These are phyloP conservation scores for Penicillium arizonense DNA, from an alignment of 495 filamentous ascomycete species.

Conservation along the genomic window DNA sequence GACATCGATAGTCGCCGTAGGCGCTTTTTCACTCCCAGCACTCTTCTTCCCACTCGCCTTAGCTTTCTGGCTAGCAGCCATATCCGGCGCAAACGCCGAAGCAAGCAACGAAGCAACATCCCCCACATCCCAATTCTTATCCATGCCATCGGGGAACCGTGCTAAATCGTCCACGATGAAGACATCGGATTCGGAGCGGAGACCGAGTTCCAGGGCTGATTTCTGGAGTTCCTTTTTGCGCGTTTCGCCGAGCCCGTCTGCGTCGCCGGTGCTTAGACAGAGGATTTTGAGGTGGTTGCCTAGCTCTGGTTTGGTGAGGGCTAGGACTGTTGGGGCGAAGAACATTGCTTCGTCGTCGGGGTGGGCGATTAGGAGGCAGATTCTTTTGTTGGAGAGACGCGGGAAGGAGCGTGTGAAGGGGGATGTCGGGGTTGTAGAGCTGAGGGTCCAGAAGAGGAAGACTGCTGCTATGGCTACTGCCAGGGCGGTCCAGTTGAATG, in stretches of 20 bases:
- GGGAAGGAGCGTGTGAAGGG: conserved; percentile 68
- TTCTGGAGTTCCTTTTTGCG: conserved; percentile 80
- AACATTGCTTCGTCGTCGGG: conserved; percentile 99
- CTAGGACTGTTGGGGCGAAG: conserved; percentile 84
- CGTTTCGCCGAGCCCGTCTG: conserved; percentile 79
- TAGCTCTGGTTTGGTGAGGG: conserved; percentile 67
- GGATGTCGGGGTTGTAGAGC: conserved; percentile 50
- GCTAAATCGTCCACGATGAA: conserved; percentile 74
- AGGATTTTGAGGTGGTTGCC: conserved; percentile 92
- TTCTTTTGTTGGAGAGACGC: conserved; percentile 70
- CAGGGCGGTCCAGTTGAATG: conserved; percentile 28
- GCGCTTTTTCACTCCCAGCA: conserved; percentile 25
- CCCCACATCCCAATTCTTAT: conserved; percentile 63
- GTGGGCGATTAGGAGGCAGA: conserved; percentile 91
- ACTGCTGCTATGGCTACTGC: conserved; percentile 34
- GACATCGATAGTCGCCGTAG: conserved; percentile 67
- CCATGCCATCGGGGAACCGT: conserved; percentile 87
- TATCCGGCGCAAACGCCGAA: conserved; percentile 64
- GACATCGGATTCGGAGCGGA: conserved; percentile 71
- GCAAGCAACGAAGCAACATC: conserved; percentile 68
- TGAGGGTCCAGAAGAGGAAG: conserved; percentile 48
- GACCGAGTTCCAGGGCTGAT: conserved; percentile 70
- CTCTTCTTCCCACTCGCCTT: conserved; percentile 18
- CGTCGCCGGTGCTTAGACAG: conserved; percentile 84
- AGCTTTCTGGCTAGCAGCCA: conserved; percentile 24